These are phyloP conservation scores for Monilinia vaccinii-corymbosi DNA, from an alignment of 2,329 filamentous ascomycete species.

Conservation along the genomic window DNA sequence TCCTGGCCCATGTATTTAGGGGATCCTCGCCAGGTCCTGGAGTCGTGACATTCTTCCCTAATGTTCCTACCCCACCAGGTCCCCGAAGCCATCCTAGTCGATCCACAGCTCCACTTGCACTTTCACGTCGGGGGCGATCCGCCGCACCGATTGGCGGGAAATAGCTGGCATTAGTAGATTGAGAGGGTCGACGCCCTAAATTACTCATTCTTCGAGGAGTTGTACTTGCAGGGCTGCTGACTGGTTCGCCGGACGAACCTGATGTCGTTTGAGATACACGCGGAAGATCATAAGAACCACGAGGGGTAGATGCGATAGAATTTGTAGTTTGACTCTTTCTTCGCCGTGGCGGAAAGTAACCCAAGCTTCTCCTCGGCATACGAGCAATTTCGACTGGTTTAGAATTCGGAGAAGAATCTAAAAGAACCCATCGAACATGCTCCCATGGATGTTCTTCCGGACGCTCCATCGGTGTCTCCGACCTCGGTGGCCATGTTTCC, in stretches of 20 bases:
- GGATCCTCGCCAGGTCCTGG: slow-evolving; percentile 79
- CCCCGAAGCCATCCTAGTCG: slow-evolving; percentile 61
- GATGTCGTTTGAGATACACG: slow-evolving; percentile 16
- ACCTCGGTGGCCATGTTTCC: slow-evolving; percentile 23
- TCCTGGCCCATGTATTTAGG: slow-evolving; percentile 74
- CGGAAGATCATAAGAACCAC: slow-evolving; percentile 25
- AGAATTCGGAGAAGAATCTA: slow-evolving; percentile 55
- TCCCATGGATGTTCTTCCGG: slow-evolving; percentile 58
- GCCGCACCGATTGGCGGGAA: slow-evolving; percentile 25
- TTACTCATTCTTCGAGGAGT: slow-evolving; percentile 22
- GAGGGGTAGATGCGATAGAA: slow-evolving; percentile 57
- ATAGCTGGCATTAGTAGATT: slow-evolving; percentile 21
- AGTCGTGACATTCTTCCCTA: slow-evolving; percentile 59
- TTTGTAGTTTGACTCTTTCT: slow-evolving; percentile 54
- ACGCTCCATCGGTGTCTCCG: slow-evolving; percentile 22
- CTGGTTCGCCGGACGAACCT: slow-evolving; percentile 16
- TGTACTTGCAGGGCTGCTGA: slow-evolving; percentile 19
- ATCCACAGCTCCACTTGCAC: slow-evolving; percentile 30
- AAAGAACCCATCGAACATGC: slow-evolving; percentile 80
- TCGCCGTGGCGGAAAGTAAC: slow-evolving; percentile 89
- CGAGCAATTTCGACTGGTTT: slow-evolving; percentile 78
- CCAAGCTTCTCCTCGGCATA: slow-evolving; percentile 68
- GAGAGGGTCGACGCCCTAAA: slow-evolving; percentile 18
- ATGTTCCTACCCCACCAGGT: slow-evolving; percentile 80
- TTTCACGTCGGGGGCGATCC: slow-evolving; percentile 25